A percentile compares a stretch with the other conserved stretches of the same genome.
phyloP scores from a whole-genome alignment of 2,329 filamentous ascomycete genomes.

The Verticillium tricorpus region DNA sequence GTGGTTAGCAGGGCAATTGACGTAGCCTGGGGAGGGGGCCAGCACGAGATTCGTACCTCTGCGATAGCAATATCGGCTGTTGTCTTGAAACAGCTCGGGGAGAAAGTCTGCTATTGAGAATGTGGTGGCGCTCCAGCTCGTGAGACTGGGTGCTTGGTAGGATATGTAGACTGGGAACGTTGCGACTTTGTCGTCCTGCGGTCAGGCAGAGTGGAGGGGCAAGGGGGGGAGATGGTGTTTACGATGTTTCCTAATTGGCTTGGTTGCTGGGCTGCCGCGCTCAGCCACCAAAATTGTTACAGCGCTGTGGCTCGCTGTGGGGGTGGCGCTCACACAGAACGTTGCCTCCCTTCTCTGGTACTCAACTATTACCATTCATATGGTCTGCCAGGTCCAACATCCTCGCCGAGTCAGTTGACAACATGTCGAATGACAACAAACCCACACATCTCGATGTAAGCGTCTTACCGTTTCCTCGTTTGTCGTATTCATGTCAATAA shows the following conservation, averaged over 20 bases:
- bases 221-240: conserved; percentile 15
- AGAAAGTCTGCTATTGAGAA: conserved; percentile 11
- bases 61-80: neutral
- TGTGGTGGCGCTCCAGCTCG: conserved; percentile 4
- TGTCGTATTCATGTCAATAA: too few relatives aligned
- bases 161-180: neutral
- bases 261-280: conserved; percentile 18
- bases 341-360: neutral
- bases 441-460: too few relatives aligned
- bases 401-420: too few relatives aligned
- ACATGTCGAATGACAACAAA: too few relatives aligned
- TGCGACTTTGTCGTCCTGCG: neutral
- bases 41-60: neutral
- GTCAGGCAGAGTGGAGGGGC: neutral
- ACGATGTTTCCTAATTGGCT: conserved; percentile 24
- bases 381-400: too few relatives aligned
- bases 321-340: neutral
- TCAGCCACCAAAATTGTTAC: neutral
- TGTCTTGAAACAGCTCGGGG: neutral
- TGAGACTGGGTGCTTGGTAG: conserved; percentile 1
- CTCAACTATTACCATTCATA: neutral
- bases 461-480: too few relatives aligned
- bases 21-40: neutral
- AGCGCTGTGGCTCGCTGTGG: neutral
- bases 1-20: conserved; percentile 35